These are phyloP conservation scores for Aspergillus incahuasiensis DNA, from an alignment of 495 filamentous ascomycete species.

Conservation along the genomic window DNA sequence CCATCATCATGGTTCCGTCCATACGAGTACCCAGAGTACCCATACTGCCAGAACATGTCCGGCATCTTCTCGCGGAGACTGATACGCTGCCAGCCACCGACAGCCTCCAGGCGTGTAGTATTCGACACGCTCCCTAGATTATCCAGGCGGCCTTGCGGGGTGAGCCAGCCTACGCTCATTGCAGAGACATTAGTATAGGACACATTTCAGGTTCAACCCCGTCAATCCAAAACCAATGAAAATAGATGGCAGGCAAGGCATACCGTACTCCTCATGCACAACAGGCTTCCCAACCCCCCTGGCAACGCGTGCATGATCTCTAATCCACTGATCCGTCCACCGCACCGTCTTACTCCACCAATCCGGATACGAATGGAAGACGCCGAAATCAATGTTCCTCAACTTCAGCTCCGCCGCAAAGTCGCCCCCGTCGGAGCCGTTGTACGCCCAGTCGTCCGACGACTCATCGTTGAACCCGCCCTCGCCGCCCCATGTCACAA, in stretches of 20 bases:
- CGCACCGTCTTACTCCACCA: constrained; percentile 17
- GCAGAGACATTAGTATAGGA: background rate
- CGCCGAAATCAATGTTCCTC: constrained; percentile 55
- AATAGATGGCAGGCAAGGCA: background rate
- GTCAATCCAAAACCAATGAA: too few species aligned
- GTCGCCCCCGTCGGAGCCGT: constrained; percentile 54
- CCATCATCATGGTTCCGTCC: constrained; percentile 17
- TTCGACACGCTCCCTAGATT: constrained; percentile 12
- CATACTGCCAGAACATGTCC: constrained; percentile 17
- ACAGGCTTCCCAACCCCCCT: constrained; percentile 10
- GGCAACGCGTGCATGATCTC: constrained; percentile 6
- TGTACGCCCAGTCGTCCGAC: constrained; percentile 51
- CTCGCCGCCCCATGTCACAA: constrained; percentile 58
- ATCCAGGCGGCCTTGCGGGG: background rate
- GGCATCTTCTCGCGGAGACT: constrained; percentile 16
- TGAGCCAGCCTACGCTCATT: constrained; percentile 13
- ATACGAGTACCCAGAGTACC: constrained; percentile 15
- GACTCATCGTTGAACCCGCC: constrained; percentile 37
- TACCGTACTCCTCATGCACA: constrained; percentile 18
- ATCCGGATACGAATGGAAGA: constrained; percentile 56
- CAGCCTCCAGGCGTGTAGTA: constrained; percentile 16
- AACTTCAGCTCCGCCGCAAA: constrained; percentile 53
- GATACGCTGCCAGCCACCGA: constrained; percentile 16
- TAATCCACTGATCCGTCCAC: constrained; percentile 16
- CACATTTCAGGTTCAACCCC: too few species aligned